Evolutionary conservation across 805 yeast species (phyloP).

Genomic region (Candida odintsovae): DNA sequence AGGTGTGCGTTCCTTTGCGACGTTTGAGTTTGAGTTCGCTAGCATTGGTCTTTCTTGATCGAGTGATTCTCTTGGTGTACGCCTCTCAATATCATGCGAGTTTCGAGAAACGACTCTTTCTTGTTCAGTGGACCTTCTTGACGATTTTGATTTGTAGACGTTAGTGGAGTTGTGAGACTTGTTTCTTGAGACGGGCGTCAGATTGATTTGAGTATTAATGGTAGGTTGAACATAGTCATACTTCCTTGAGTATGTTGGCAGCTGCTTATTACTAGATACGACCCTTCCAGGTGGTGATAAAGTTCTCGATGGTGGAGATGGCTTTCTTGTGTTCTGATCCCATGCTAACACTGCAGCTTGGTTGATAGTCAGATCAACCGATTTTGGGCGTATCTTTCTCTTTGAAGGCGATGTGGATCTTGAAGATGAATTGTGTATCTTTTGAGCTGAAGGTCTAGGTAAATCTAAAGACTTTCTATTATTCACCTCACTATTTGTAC

Average conservation of each 20-base stretch:
- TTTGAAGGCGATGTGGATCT: constrained; percentile 7
- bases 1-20: neutral
- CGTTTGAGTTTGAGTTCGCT: neutral
- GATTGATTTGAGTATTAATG: constrained; percentile 22
- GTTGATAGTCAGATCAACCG: constrained; percentile 19
- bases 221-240: constrained; percentile 23
- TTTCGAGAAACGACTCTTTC: neutral
- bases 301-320: constrained; percentile 11
- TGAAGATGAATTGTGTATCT: constrained; percentile 1
- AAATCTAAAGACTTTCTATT: constrained; percentile 12
- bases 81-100: neutral
- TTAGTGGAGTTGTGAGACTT: neutral
- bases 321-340: constrained; percentile 16
- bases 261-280: constrained; percentile 1
- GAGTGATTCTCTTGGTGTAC: neutral
- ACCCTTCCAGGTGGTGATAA: constrained; percentile 7
- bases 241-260: constrained; percentile 5
- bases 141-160: neutral
- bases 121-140: neutral
- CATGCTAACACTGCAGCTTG: constrained; percentile 24
- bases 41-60: neutral
- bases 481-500: neutral
- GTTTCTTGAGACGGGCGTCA: constrained; percentile 13
- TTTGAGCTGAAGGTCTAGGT: constrained; percentile 11
- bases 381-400: constrained; percentile 19